phyloP scores from a whole-genome alignment of 495 filamentous ascomycete genomes.

The Xylaria sp. region DNA sequence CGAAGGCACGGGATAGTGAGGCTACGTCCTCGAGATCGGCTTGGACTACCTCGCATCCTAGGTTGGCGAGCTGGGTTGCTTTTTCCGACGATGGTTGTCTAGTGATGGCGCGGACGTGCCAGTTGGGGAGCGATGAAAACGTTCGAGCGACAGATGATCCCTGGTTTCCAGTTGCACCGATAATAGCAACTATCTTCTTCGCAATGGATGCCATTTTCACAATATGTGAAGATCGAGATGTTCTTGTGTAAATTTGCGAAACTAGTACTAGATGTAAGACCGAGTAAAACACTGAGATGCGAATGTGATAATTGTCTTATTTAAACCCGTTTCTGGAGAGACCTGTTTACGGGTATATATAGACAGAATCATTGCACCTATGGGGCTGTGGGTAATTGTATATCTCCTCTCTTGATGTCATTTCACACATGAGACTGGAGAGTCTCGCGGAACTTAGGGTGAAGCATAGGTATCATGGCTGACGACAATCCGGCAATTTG shows the following conservation, averaged over 20 bases:
- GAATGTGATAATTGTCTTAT: neutral
- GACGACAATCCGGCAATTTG: slow-evolving; percentile 5
- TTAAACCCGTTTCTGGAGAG: neutral
- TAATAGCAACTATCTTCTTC: slow-evolving; percentile 36
- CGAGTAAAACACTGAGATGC: neutral
- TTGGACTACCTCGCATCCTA: slow-evolving; percentile 42
- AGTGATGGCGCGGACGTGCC: slow-evolving; percentile 45
- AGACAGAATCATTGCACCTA: neutral
- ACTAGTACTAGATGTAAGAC: neutral
- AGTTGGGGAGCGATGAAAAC: slow-evolving; percentile 42
- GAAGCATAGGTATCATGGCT: slow-evolving; percentile 19
- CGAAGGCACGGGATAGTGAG: slow-evolving; percentile 29
- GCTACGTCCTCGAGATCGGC: slow-evolving; percentile 24
- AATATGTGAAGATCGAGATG: neutral
- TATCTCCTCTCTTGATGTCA: neutral
- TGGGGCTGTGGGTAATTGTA: neutral
- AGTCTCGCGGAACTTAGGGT: slow-evolving; percentile 2
- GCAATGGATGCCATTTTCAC: slow-evolving; percentile 7
- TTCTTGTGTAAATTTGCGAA: too few relatives aligned
- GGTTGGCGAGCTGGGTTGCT: slow-evolving; percentile 32
- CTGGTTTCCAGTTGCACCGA: slow-evolving; percentile 48
- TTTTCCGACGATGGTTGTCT: slow-evolving; percentile 34
- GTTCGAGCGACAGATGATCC: slow-evolving; percentile 48
- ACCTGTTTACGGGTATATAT: slow-evolving; percentile 7
- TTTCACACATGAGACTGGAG: neutral